A percentile compares a stretch with the other conserved stretches of the same genome.
These are phyloP conservation scores for Neohortaea acidophila DNA, from an alignment of 495 filamentous ascomycete genomes.

Conservation along the genomic window DNA sequence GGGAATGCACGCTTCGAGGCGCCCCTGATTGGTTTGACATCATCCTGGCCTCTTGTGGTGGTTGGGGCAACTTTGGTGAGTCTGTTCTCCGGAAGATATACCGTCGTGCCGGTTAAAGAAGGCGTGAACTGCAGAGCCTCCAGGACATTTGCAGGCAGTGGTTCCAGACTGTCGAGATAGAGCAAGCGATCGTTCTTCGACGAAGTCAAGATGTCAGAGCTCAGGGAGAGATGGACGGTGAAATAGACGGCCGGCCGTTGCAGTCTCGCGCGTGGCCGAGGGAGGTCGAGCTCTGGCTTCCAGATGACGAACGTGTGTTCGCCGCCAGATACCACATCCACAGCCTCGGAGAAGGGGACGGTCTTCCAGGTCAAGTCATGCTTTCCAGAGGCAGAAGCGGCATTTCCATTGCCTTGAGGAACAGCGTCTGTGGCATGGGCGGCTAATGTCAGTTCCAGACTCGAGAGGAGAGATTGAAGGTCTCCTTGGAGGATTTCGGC, in stretches of 20 bases:
- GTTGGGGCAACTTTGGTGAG: constrained; percentile 12
- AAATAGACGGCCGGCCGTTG: constrained; percentile 18
- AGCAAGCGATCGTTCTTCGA: background rate
- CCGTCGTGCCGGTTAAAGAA: constrained; percentile 1
- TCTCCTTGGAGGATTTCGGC: constrained; percentile 2
- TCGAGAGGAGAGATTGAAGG: constrained; percentile 3
- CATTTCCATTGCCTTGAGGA: constrained; percentile 12
- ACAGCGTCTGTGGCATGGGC: constrained; percentile 18
- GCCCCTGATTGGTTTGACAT: constrained; percentile 9
- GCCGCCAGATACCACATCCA: background rate
- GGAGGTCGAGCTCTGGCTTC: constrained; percentile 7
- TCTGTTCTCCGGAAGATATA: constrained; percentile 12
- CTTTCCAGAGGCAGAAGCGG: constrained; percentile 12
- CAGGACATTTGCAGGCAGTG: constrained; percentile 14
- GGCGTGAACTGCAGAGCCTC: constrained; percentile 10
- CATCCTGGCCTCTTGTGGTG: background rate
- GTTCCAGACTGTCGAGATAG: constrained; percentile 11
- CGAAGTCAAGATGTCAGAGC: background rate
- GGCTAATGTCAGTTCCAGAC: constrained; percentile 6
- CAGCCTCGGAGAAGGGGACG: background rate
- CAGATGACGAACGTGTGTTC: constrained; percentile 13
- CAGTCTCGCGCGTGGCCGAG: constrained; percentile 11
- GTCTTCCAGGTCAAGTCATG: constrained; percentile 5
- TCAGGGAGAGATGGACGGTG: constrained; percentile 10
- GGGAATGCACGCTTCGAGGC: constrained; percentile 17